Evolutionary conservation across 192 early-diverging fungal species (phyloP), one percentile per base, ranked within the genome.

Genomic region (Umbelopsis sp.): DNA sequence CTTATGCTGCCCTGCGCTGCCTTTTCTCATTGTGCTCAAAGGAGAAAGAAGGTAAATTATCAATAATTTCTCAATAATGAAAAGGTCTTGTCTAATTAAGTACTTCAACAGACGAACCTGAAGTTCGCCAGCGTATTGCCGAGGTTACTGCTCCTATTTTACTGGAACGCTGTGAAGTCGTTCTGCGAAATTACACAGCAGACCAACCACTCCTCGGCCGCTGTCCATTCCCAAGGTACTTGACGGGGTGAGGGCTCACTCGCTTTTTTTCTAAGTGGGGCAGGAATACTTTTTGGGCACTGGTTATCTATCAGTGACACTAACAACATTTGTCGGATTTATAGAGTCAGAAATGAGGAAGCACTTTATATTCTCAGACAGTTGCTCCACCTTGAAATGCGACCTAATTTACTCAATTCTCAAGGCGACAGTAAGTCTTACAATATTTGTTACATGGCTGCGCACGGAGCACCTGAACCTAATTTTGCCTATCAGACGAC

Each of bases 141-240:
- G 73, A 83, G 55, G 78, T 87, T 4, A 81, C 83, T 13, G 85
- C 85, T 3, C 87, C 88, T 10, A 80, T 92, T 4, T 66, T 92
- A 47, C 72, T 92, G 20, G 84, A 89, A 21, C 81, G 89, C 35
- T 91, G 88, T 64, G 82, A 82, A 35, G 74, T 76, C 0, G 79
- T 91, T 1, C 74, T 94, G 11, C 71, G 78, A 11, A 80, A 81
- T 21, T 94, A 91, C 71, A 80, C 78, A 20, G 80, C 81, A 18
- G 92, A 94, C 76, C 83, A 87, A 71, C 84, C 84, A 4, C 74
- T 90, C 35, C 82, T 87, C 49, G 91, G 90, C n/a, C 82, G 85
- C 35, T 81, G 87, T 47, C 91, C 92, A 6, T 82, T 92, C 76
- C 88, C 92, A 68, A 83, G 88, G 77, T 90, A 67, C 16, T 72